These are phyloP conservation scores for Capniomyces stellatus DNA, from an alignment of 371 early-diverging fungal genomes.

Conservation along the genomic window DNA sequence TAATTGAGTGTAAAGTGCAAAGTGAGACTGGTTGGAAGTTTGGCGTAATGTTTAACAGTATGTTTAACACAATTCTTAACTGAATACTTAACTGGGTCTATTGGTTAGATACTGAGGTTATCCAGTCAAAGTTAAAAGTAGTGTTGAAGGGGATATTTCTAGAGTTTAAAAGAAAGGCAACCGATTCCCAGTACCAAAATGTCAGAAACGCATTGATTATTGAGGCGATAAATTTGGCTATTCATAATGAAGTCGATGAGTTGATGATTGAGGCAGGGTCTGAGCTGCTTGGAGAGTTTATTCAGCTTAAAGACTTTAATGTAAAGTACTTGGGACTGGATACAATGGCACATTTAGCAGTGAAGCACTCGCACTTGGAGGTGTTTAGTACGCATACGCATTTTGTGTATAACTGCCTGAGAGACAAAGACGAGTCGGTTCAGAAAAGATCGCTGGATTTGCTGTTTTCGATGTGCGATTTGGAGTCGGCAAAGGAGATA, in stretches of 20 bases:
- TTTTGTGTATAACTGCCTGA: slow-evolving; percentile 68
- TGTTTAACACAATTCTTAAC: too few species aligned
- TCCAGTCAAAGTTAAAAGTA: too few species aligned
- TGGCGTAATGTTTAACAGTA: too few species aligned
- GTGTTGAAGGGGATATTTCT: too few species aligned
- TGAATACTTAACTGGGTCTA: too few species aligned
- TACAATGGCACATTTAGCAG: slow-evolving; percentile 91
- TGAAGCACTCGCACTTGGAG: slow-evolving; percentile 63
- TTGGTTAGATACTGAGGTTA: too few species aligned
- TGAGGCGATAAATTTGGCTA: slow-evolving; percentile 87
- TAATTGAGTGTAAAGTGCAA: too few species aligned
- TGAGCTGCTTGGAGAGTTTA: slow-evolving; percentile 63
- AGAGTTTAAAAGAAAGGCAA: too few species aligned
- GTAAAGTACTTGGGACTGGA: slow-evolving; percentile 87
- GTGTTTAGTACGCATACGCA: slow-evolving; percentile 74
- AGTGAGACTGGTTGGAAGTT: too few species aligned
- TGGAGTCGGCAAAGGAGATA: slow-evolving; percentile 62
- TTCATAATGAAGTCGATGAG: slow-evolving; percentile 80
- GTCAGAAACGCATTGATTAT: slow-evolving; percentile 90
- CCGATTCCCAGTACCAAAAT: slow-evolving; percentile 81
- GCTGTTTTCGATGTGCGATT: slow-evolving; percentile 90
- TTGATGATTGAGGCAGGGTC: slow-evolving; percentile 67
- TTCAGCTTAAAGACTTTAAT: slow-evolving; percentile 86
- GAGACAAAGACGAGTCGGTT: slow-evolving; percentile 92
- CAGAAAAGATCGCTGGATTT: slow-evolving; percentile 88